Evolutionary conservation across 345 rosid species (phyloP).

Genomic region (Excoecaria cochinchinensis): DNA sequence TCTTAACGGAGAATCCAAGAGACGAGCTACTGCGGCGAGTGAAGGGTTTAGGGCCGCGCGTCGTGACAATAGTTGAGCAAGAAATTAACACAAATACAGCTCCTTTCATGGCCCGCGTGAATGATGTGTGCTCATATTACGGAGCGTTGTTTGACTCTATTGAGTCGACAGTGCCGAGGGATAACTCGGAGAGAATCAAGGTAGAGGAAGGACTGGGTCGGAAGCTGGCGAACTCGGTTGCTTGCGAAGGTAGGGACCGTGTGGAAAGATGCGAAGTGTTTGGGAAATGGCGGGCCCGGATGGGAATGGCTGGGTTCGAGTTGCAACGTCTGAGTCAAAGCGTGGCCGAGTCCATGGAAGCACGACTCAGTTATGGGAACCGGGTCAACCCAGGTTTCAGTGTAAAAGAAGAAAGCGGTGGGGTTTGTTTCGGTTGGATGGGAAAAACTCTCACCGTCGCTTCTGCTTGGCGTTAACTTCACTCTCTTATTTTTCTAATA

Average conservation of each 20-base stretch:
- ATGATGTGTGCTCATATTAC: slow-evolving; percentile 53
- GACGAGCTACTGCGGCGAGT: slow-evolving; percentile 93
- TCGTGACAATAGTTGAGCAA: slow-evolving; percentile 76
- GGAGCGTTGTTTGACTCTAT: slow-evolving; percentile 80
- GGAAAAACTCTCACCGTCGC: slow-evolving; percentile 88
- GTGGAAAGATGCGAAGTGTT: slow-evolving; percentile 91
- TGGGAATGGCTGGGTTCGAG: slow-evolving; percentile 94
- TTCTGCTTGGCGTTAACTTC: slow-evolving; percentile 89
- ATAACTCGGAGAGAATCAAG: slow-evolving; percentile 42
- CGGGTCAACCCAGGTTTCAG: slow-evolving; percentile 66
- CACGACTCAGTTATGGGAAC: slow-evolving; percentile 43
- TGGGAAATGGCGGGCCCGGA: slow-evolving; percentile 94
- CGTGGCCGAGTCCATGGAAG: slow-evolving; percentile 59
- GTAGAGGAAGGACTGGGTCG: slow-evolving; percentile 70
- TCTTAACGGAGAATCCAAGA: slow-evolving; percentile 75
- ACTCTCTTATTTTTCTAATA: slow-evolving; percentile 22
- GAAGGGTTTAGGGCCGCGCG: slow-evolving; percentile 64
- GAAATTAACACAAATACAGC: slow-evolving; percentile 75
- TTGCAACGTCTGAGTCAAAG: slow-evolving; percentile 46
- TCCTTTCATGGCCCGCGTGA: slow-evolving; percentile 57
- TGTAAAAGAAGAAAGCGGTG: slow-evolving; percentile 77
- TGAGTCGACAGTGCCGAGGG: slow-evolving; percentile 52
- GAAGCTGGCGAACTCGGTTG: slow-evolving; percentile 67
- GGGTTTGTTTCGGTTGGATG: slow-evolving; percentile 84
- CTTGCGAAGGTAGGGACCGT: slow-evolving; percentile 85